Conservation (phyloP, 2,329 filamentous ascomycete genomes). For the Botryotinia convoluta region DNA sequence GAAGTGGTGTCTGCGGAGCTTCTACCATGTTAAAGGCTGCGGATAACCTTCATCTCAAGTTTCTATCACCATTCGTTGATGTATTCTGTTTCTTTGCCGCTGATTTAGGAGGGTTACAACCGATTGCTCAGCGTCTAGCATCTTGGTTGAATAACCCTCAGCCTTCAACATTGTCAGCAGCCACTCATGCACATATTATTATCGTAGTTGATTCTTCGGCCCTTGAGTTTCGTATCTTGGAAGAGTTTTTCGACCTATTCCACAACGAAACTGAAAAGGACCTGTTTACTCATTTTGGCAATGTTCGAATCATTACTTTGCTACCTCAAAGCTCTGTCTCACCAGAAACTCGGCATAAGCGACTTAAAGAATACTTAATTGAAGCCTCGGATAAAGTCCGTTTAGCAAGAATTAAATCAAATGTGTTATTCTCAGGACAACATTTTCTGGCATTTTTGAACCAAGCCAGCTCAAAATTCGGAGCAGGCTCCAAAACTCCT, state of each 20-base stretch:
- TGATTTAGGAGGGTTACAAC: slow-evolving; percentile 32
- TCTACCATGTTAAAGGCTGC: background rate
- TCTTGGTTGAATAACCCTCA: slow-evolving; percentile 27
- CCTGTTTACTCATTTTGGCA: background rate
- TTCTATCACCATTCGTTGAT: slow-evolving; percentile 32
- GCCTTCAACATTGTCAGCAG: slow-evolving; percentile 26
- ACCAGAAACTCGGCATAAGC: background rate
- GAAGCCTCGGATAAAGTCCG: background rate
- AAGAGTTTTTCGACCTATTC: slow-evolving; percentile 19
- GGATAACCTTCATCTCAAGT: slow-evolving; percentile 28
- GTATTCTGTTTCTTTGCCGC: slow-evolving; percentile 36
- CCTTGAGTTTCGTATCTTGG: slow-evolving; percentile 24
- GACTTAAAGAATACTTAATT: background rate
- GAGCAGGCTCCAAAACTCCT: background rate
- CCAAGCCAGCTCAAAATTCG: background rate
- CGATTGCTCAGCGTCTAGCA: slow-evolving; percentile 29
- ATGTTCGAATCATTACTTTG: background rate
- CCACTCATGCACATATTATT: slow-evolving; percentile 29
- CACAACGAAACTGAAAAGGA: background rate
- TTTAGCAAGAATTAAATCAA: background rate
- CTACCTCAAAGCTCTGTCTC: background rate
- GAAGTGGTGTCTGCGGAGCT: background rate
- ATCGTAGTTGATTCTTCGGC: slow-evolving; percentile 32
- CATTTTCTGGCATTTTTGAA: background rate
- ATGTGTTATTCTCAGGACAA: background rate